These are phyloP conservation scores for Hypsizygus ulmarius DNA, from an alignment of 1,284 basidiomycete genomes.

Conservation along the genomic window DNA sequence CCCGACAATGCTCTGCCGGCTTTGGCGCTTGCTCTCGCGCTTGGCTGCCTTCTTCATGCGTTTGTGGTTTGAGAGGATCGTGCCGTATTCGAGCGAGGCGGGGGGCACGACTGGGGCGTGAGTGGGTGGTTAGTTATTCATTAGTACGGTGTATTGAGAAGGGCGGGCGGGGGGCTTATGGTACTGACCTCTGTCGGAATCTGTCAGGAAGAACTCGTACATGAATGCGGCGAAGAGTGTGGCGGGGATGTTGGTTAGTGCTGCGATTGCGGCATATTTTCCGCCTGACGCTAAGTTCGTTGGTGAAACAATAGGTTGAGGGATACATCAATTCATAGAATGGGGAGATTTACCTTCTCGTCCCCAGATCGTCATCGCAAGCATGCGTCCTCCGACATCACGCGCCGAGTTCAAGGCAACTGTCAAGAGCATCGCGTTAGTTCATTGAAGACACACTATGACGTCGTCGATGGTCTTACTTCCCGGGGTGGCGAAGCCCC, in stretches of 20 bases:
- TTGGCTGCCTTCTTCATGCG: slow-evolving; percentile 8
- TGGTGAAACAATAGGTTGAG: not conserved
- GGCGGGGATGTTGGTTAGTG: slow-evolving; percentile 64
- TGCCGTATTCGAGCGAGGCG: slow-evolving; percentile 15
- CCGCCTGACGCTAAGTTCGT: slow-evolving; percentile 47
- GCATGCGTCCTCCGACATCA: slow-evolving; percentile 63
- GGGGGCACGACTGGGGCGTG: slow-evolving; percentile 7
- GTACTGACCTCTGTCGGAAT: slow-evolving; percentile 46
- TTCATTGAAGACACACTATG: not conserved
- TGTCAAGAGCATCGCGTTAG: slow-evolving; percentile 19
- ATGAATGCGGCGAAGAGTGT: slow-evolving; percentile 48
- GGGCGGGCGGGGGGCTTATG: not conserved
- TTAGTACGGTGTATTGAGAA: not conserved
- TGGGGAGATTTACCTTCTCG: slow-evolving; percentile 27
- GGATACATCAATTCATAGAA: not conserved
- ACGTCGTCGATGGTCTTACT: slow-evolving; percentile 30
- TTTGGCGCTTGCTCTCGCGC: slow-evolving; percentile 7
- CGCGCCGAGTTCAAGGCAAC: slow-evolving; percentile 67
- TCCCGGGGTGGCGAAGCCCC: slow-evolving; percentile 55
- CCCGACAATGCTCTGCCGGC: slow-evolving; percentile 14
- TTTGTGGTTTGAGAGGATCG: slow-evolving; percentile 8
- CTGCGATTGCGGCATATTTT: slow-evolving; percentile 58
- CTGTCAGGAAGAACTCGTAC: slow-evolving; percentile 54
- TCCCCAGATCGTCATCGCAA: slow-evolving; percentile 60
- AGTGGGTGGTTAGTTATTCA: too few relatives aligned